These are phyloP conservation scores for Cephaloascus fragrans DNA, from an alignment of 805 yeast species.

Conservation along the genomic window DNA sequence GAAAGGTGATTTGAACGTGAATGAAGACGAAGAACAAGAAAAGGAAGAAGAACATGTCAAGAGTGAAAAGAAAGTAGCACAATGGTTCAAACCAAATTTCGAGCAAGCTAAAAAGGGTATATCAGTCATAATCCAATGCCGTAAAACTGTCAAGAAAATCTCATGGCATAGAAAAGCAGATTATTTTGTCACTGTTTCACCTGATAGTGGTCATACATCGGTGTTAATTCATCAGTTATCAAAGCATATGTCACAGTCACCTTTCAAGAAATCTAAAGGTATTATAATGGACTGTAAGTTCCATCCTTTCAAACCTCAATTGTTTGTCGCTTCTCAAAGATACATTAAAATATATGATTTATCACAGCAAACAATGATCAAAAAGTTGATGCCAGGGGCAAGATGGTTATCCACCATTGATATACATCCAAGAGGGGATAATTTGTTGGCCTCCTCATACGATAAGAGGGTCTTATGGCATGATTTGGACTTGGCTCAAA, in stretches of 20 bases:
- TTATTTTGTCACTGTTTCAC: conserved; percentile 94
- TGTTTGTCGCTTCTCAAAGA: conserved; percentile 90
- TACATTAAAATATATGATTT: conserved; percentile 86
- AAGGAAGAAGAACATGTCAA: conserved; percentile 16
- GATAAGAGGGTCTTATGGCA: conserved; percentile 97
- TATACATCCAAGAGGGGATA: conserved; percentile 94
- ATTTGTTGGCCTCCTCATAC: conserved; percentile 82
- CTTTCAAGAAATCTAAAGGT: conserved; percentile 89
- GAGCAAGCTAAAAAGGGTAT: conserved; percentile 57
- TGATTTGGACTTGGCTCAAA: conserved; percentile 77
- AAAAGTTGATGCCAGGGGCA: conserved; percentile 90
- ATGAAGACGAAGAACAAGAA: conserved; percentile 29
- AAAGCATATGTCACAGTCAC: conserved; percentile 90
- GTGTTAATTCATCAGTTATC: conserved; percentile 92
- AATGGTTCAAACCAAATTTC: conserved; percentile 74
- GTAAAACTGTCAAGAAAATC: conserved; percentile 63
- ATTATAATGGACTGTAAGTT: conserved; percentile 92
- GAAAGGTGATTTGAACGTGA: conserved; percentile 27
- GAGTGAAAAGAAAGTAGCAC: conserved; percentile 45
- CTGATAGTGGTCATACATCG: conserved; percentile 80
- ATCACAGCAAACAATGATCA: conserved; percentile 72
- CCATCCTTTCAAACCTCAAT: conserved; percentile 93
- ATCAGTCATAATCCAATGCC: conserved; percentile 57
- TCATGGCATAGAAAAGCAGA: conserved; percentile 98
- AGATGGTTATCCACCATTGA: conserved; percentile 89